Evolutionary conservation across 768 basidiomycete genomes (phyloP), one percentile per base, ranked within the genome.

Genomic region (Amanita exitialis): DNA sequence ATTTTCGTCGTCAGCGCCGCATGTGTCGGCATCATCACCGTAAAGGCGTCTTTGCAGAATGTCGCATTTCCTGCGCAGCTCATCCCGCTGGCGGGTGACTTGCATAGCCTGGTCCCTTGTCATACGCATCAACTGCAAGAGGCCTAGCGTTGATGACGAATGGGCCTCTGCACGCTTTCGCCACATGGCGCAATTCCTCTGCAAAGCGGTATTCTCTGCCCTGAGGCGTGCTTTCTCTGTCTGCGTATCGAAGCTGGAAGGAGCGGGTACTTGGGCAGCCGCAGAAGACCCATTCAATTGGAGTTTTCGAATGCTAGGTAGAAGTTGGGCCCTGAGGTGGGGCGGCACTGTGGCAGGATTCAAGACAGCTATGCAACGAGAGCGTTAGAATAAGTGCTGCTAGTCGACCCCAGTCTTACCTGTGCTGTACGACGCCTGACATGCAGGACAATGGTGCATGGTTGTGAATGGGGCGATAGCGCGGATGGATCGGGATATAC

Each of bases 241-340:
- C 16, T 64, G 55, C 12, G 64, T 47, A 28, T 59, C 61, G 10
- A 53, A 54, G 34, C 49, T 35, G 7, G 55, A 46, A 21, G 58
- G 44, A 6, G 56, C 39, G 2, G 57, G 48, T 27, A 55, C 53
- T 13, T 56, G 54, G 39, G 58, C 55, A 38, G 53, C 57, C 16
- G 57, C 8, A n/a, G 55, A 18, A 6, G 61, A 53, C 30, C 46
- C 44, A 37, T 79, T 79, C 50, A 82, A 64, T 54, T 71, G 76
- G 13, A 85, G 65, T 51, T 64, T 76, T 39, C 83, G 79, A 30
- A 86, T 71, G 49, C 76, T 69, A 12, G 83, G 79, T 1, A 73
- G 68, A 44, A 83, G 59, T 58, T 81, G 76, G 3, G 71, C 71
- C n/a, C 76, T 77, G 32, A 83, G 71, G 54, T 82, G 74, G n/a